Percentiles rank a stretch among this genome's conserved stretches.
Conservation (phyloP, 2,329 filamentous ascomycete genomes). For the Anthostomella pinea region DNA sequence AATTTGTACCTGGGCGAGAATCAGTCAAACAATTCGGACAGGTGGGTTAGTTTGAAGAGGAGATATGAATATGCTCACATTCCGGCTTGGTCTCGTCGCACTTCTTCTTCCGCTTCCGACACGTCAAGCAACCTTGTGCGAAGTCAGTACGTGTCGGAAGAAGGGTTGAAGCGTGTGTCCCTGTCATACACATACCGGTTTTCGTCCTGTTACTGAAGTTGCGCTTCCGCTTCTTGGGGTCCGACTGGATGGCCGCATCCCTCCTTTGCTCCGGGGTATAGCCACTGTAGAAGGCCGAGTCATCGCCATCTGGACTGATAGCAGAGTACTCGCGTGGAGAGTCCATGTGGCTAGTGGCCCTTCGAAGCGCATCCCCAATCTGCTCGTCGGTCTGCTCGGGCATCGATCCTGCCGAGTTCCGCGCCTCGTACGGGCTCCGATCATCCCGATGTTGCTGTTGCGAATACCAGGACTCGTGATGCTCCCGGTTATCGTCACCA, state of each 20-base stretch:
- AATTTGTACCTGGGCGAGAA: slow-evolving; percentile 70
- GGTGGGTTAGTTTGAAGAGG: not conserved
- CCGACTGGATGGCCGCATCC: slow-evolving; percentile 51
- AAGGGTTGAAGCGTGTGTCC: slow-evolving; percentile 4
- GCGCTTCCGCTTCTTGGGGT: slow-evolving; percentile 68
- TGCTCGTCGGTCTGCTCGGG: slow-evolving; percentile 51
- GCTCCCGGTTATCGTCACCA: slow-evolving; percentile 45
- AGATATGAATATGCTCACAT: slow-evolving; percentile 63
- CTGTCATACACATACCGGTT: slow-evolving; percentile 45
- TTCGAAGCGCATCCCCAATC: slow-evolving; percentile 42
- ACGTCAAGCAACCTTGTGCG: slow-evolving; percentile 68
- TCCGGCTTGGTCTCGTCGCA: slow-evolving; percentile 92
- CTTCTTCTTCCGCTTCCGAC: slow-evolving; percentile 91
- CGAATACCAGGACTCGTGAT: slow-evolving; percentile 48
- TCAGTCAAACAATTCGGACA: slow-evolving; percentile 16
- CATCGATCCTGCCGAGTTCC: slow-evolving; percentile 43
- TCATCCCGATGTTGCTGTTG: slow-evolving; percentile 48
- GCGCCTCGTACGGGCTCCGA: slow-evolving; percentile 44
- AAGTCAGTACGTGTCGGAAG: slow-evolving; percentile 6
- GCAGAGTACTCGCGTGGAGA: slow-evolving; percentile 48
- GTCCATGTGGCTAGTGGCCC: slow-evolving; percentile 45
- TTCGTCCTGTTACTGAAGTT: slow-evolving; percentile 96
- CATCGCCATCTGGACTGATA: slow-evolving; percentile 54
- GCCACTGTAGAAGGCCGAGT: slow-evolving; percentile 41
- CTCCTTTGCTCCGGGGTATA: slow-evolving; percentile 47